Evolutionary conservation across 129 eudicot genomes (phyloP).

Genomic region (Scalesia atractyloides): DNA sequence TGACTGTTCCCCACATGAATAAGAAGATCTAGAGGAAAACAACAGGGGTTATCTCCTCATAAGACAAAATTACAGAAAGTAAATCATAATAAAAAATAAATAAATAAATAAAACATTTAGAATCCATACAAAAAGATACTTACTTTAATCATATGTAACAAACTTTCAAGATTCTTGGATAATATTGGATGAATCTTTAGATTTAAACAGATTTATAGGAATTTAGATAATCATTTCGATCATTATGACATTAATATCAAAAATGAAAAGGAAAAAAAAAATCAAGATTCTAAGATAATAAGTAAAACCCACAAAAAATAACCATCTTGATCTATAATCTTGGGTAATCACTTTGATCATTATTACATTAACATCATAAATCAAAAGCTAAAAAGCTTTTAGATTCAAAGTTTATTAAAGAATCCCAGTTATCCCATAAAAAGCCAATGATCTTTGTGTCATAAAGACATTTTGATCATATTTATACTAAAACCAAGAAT

Average conservation of each 20-base stretch:
- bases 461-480: slow-evolving; percentile 12
- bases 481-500: not conserved
- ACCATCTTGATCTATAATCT: slow-evolving; percentile 7
- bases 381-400: slow-evolving; percentile 12
- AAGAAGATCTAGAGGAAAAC: slow-evolving; percentile 29
- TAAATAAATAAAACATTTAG: slow-evolving; percentile 4
- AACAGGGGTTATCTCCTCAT: slow-evolving; percentile 29
- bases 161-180: slow-evolving; percentile 32
- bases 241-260: too few species aligned
- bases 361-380: slow-evolving; percentile 10
- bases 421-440: slow-evolving; percentile 22
- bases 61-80: slow-evolving; percentile 53
- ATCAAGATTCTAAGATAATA: not conserved
- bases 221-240: not conserved
- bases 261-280: too few species aligned
- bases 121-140: slow-evolving; percentile 43
- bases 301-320: slow-evolving; percentile 16
- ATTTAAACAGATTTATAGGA: slow-evolving; percentile 13
- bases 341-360: slow-evolving; percentile 13
- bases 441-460: slow-evolving; percentile 15
- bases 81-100: slow-evolving; percentile 23
- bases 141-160: slow-evolving; percentile 42
- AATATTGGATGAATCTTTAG: slow-evolving; percentile 7
- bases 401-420: slow-evolving; percentile 21
- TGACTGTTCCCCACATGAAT: slow-evolving; percentile 32